Evolutionary conservation across 2,329 filamentous ascomycete genomes (phyloP), one percentile per base, ranked within the genome.

Genomic region (Cladosporium sp.): DNA sequence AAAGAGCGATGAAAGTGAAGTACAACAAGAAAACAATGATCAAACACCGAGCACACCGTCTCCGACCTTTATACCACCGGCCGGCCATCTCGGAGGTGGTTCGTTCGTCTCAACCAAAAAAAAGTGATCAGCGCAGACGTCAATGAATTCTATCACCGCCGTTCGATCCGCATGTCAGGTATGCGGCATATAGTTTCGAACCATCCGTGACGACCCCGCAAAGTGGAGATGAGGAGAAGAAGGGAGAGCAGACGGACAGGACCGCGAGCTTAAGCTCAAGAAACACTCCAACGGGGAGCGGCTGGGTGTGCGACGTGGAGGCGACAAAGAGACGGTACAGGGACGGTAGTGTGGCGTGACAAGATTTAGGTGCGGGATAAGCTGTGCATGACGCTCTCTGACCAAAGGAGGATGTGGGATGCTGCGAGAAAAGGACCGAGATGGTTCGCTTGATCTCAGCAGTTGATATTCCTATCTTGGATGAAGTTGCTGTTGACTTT

Each of bases 331-430:
- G 33, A 32, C 25, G 7, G n/a, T n/a, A n/a, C n/a, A n/a, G n/a
- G n/a, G n/a, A n/a, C n/a, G n/a, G n/a, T n/a, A n/a, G 7, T 9
- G 45, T 48, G 45, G 45, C 45, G 45, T 48, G 45, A 48, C 36
- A 38, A 11, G 13, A 16, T 19, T 20, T 20, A 8, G 16, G 3
- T 38, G 22, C 9, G 22, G 22, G 22, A 27, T 9, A 27, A 27
- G 22, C 5, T 27, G 22, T 27, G 22, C 5, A 27, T 27, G 22
- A 27, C 22, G 22, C 22, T 4, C 22, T 4, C 22, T 27, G 22
- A 27, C 22, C 9, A 9, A 9, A 27, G 9, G 22, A 9, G 5
- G 22, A 5, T 27, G 22, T 27, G 16, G 22, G 27, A 40, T 48
- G 13, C 19, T 32, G 45, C 45, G 45, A 48, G 25, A 48, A 48